Evolutionary conservation across 768 basidiomycete genomes (phyloP), one percentile per base, ranked within the genome.

Genomic region (Trametes maxima): DNA sequence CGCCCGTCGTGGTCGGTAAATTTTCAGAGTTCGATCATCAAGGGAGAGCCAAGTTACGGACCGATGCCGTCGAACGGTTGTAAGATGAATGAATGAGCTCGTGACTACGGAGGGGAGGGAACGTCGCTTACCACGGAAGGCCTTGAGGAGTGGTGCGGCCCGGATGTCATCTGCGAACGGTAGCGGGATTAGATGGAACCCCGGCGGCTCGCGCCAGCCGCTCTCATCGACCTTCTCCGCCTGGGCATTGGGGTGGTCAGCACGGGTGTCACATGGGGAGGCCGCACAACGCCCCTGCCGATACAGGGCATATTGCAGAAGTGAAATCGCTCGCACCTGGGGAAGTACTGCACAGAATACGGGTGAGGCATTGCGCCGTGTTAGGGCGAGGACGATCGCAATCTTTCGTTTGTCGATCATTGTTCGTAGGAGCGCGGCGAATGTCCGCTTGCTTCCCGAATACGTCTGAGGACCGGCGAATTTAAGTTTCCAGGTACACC

Each of bases 111-210:
- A 36, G 25, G 25, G 13, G 50, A 53, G 36, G 6, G 37, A 33
- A 3, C 2, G 46, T 37, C n/a, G 56, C 73, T 28, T 74, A 86
- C 94, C 89, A 79, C 82, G 80, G 65, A 81, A 77, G 7, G 80
- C 87, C 56, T 84, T 79, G 19, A 87, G 83, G 12, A 94, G 74
- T 2, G 90, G 87, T 6, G 90, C 90, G 19, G 81, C 79, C 49
- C 97, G 86, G 50, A 98, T 89, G 68, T 99, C 97, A 70, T 99
- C 97, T 4, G 92, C 90, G 71, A 91, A 99, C 0, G 96, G 95
- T n/a, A 98, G 73, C 16, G 90, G 89, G 59, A 98, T 89, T 52
- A 98, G 79, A 73, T 98, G 95, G 68, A 98, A 90, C 5, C 97
- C 97, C 1, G 92, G 86, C 36, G 97, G 93, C 43, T 90, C 87